These are phyloP conservation scores for Sphagnum magellanicum DNA, from an alignment of 228 moss, liverwort and hornwort species.

Conservation along the genomic window DNA sequence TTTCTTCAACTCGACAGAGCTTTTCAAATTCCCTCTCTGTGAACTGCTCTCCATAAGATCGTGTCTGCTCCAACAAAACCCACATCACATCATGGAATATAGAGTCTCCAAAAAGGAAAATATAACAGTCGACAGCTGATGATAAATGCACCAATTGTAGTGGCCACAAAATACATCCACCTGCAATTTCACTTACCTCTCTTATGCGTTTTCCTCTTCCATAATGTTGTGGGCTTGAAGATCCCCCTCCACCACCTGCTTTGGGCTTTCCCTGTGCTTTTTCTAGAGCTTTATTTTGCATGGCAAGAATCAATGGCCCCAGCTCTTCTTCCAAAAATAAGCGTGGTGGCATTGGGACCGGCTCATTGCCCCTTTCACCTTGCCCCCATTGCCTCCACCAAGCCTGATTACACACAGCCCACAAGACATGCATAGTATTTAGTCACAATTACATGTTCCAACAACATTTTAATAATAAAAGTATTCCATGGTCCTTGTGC, in stretches of 20 bases:
- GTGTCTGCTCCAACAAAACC: slow-evolving; percentile 32
- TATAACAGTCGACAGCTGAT: too few relatives aligned
- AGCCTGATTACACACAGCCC: slow-evolving; percentile 23
- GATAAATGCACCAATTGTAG: neutral
- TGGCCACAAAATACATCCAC: neutral
- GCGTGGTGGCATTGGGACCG: slow-evolving; percentile 65
- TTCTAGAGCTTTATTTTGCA: slow-evolving; percentile 63
- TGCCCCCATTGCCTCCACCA: slow-evolving; percentile 76
- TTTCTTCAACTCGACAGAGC: slow-evolving; percentile 61
- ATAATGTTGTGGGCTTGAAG: slow-evolving; percentile 63
- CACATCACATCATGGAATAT: too few relatives aligned
- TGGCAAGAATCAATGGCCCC: slow-evolving; percentile 65
- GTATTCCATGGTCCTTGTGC: too few relatives aligned
- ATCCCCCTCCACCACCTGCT: slow-evolving; percentile 33
- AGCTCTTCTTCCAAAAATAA: slow-evolving; percentile 87
- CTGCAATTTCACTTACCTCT: slow-evolving; percentile 42
- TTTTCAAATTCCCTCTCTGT: slow-evolving; percentile 94
- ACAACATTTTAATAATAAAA: too few relatives aligned
- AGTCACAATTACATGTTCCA: too few relatives aligned
- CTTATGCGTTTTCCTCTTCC: slow-evolving; percentile 93
- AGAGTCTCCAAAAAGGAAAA: too few relatives aligned
- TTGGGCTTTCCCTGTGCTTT: slow-evolving; percentile 65
- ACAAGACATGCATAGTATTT: too few relatives aligned
- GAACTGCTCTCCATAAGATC: slow-evolving; percentile 90
- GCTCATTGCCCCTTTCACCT: slow-evolving; percentile 61